A percentile compares a stretch with the other conserved stretches of the same genome.
These are phyloP conservation scores for Pythium phragmiticola DNA, from an alignment of 352 stramenopile species.

Conservation along the genomic window DNA sequence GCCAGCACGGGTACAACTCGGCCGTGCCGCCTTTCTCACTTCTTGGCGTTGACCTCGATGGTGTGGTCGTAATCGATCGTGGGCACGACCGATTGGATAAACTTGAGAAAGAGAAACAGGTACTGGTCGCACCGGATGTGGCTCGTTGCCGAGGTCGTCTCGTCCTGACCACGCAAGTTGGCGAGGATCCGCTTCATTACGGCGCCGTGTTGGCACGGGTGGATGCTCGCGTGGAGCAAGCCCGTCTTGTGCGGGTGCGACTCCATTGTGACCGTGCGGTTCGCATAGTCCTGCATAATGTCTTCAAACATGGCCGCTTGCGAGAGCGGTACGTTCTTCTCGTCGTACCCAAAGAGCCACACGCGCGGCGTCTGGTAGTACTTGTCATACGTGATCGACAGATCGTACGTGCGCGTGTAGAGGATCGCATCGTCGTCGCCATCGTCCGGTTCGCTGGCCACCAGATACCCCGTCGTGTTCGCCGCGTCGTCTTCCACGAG, in stretches of 20 bases:
- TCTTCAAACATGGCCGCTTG: slow-evolving; percentile 97
- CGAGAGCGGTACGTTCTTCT: slow-evolving; percentile 85
- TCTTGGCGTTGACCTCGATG: slow-evolving; percentile 91
- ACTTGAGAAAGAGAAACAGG: slow-evolving; percentile 99
- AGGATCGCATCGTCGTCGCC: slow-evolving; percentile 91
- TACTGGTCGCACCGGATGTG: slow-evolving; percentile 95
- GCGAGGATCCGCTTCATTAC: slow-evolving; percentile 98
- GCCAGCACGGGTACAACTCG: not conserved
- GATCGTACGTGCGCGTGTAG: slow-evolving; percentile 96
- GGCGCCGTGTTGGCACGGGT: slow-evolving; percentile 97
- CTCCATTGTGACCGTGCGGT: slow-evolving; percentile 99
- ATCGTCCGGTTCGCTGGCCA: slow-evolving; percentile 70
- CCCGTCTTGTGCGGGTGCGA: slow-evolving; percentile 91
- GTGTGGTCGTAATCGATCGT: slow-evolving; percentile 99
- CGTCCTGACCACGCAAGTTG: slow-evolving; percentile 85
- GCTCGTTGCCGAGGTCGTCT: slow-evolving; percentile 27
- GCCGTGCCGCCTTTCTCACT: slow-evolving; percentile 5
- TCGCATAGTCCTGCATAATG: slow-evolving; percentile 99
- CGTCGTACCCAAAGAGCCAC: slow-evolving; percentile 97
- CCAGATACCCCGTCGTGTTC: slow-evolving; percentile 39
- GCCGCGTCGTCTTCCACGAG: slow-evolving; percentile 72
- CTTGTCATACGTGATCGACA: slow-evolving; percentile 99
- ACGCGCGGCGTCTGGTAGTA: slow-evolving; percentile 99
- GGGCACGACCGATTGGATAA: slow-evolving; percentile 98
- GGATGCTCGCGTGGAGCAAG: slow-evolving; percentile 93